Percentiles rank a stretch among this genome's conserved stretches.
phyloP scores from a whole-genome alignment of 2,329 filamentous ascomycete species.

The Rutstroemia sydowiana region DNA sequence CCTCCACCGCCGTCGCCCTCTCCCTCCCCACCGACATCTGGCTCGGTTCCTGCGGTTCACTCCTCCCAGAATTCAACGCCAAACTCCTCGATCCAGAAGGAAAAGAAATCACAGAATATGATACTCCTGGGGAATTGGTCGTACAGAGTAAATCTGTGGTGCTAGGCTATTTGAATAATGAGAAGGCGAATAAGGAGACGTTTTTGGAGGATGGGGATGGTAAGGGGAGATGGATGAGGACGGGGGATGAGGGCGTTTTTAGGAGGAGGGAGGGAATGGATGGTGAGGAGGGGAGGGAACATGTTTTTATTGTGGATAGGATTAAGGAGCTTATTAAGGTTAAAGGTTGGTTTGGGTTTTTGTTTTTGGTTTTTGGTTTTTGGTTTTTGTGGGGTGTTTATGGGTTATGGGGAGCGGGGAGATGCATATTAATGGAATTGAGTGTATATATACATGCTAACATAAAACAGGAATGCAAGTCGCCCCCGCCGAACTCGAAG shows the following conservation, averaged over 20 bases:
- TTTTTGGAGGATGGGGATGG: slow-evolving; percentile 59
- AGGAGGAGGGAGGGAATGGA: no score
- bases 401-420: no score
- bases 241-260: slow-evolving; percentile 77
- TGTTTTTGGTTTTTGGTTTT: no score
- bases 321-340: slow-evolving; percentile 75
- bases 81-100: slow-evolving; percentile 63
- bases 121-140: slow-evolving; percentile 73
- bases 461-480: slow-evolving; percentile 58
- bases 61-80: slow-evolving; percentile 57
- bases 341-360: no score
- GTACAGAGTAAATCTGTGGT: slow-evolving; percentile 71
- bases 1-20: slow-evolving; percentile 61
- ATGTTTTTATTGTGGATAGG: slow-evolving; percentile 78
- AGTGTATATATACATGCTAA: background rate
- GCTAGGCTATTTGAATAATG: slow-evolving; percentile 81
- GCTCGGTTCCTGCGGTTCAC: slow-evolving; percentile 63
- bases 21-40: slow-evolving; percentile 57
- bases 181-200: slow-evolving; percentile 73
- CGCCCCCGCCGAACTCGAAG: slow-evolving; percentile 75
- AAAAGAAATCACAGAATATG: slow-evolving; percentile 54
- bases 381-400: no score
- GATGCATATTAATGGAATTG: slow-evolving; percentile 35
- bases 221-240: slow-evolving; percentile 60
- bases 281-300: slow-evolving; percentile 72